Percentiles rank a stretch among this genome's conserved stretches.
These are phyloP conservation scores for Linanthus parryae DNA, from an alignment of 148 eudicot species.

Conservation along the genomic window DNA sequence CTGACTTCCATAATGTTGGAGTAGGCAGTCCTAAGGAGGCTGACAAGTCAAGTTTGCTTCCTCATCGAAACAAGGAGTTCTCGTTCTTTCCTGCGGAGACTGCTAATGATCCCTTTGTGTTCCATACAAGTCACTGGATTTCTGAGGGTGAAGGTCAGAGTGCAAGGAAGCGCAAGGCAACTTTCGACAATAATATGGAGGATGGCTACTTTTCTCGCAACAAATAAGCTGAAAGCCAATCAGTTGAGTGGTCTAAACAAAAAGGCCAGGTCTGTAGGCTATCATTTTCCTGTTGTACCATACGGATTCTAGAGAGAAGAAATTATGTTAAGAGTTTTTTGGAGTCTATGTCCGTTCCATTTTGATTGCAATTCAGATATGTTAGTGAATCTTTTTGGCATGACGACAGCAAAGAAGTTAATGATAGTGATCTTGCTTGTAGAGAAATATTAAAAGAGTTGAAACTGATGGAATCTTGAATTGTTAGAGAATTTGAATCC, in stretches of 20 bases:
- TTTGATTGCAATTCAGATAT: no score
- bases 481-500: no score
- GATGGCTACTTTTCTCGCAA: conserved; percentile 34
- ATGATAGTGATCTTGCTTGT: no score
- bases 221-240: conserved; percentile 26
- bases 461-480: no score
- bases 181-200: conserved; percentile 25
- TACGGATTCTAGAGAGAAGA: no score
- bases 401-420: no score
- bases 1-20: conserved; percentile 23
- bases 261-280: conserved; percentile 63
- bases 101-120: conserved; percentile 28
- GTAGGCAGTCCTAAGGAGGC: conserved; percentile 28
- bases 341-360: no score
- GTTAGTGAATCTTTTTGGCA: no score
- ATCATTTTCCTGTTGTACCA: no score
- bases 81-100: conserved; percentile 46
- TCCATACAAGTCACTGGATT: conserved; percentile 19
- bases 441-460: no score
- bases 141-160: conserved; percentile 35
- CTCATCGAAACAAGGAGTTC: conserved; percentile 29
- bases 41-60: conserved; percentile 9
- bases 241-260: conserved; percentile 36
- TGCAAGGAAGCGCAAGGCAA: conserved; percentile 54
- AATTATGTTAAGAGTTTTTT: no score